Evolutionary conservation across 129 eudicot species (phyloP).

Genomic region (Arctium minus): DNA sequence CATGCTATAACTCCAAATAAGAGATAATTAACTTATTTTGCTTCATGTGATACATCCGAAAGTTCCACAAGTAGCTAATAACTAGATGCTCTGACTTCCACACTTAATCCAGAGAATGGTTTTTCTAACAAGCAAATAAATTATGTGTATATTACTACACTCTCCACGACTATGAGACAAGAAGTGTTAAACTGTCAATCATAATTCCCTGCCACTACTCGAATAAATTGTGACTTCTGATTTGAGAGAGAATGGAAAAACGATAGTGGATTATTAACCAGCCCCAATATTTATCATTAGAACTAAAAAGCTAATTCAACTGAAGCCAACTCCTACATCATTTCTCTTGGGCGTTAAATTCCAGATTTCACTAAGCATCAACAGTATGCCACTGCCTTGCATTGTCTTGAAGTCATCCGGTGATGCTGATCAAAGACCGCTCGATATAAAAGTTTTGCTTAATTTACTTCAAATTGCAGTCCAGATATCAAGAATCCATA

Average conservation of each 20-base stretch:
- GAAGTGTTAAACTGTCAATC: neutral
- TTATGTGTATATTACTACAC: neutral
- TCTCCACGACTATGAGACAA: neutral
- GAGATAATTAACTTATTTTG: neutral
- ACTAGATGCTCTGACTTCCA: neutral
- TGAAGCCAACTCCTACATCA: neutral
- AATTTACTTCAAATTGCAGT: neutral
- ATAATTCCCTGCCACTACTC: neutral
- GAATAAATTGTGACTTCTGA: neutral
- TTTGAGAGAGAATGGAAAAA: neutral
- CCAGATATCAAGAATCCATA: neutral
- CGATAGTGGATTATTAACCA: neutral
- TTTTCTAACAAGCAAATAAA: neutral
- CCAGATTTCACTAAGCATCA: neutral
- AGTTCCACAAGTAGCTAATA: neutral
- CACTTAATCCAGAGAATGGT: neutral
- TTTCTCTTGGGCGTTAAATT: neutral
- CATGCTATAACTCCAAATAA: neutral
- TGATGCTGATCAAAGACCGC: neutral
- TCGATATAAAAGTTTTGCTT: neutral
- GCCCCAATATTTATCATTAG: neutral
- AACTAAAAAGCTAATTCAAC: slow-evolving; percentile 11
- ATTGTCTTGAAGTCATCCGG: neutral
- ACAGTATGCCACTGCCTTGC: neutral
- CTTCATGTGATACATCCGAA: neutral